A percentile compares a stretch with the other conserved stretches of the same genome.
phyloP scores from a whole-genome alignment of 2,329 filamentous ascomycete genomes.

The Polychaeton citri region DNA sequence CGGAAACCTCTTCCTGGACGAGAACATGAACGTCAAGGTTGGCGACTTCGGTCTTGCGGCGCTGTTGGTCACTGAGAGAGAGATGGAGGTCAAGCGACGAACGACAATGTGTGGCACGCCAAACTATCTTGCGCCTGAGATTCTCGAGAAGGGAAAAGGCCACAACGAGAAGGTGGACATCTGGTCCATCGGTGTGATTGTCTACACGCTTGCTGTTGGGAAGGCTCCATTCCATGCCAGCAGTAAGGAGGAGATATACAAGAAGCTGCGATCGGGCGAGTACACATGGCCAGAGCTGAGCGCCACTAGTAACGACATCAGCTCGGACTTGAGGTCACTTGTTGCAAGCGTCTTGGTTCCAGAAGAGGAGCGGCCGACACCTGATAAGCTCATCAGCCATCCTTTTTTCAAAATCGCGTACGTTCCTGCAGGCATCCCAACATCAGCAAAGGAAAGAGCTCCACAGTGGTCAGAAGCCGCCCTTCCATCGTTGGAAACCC shows the following conservation, averaged over 20 bases:
- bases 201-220: conserved; percentile 95
- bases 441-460: conserved; percentile 29
- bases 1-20: conserved; percentile 92
- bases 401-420: conserved; percentile 66
- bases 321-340: conserved; percentile 61
- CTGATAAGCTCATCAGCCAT: conserved; percentile 67
- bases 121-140: conserved; percentile 96
- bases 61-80: conserved; percentile 77
- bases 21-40: conserved; percentile 93
- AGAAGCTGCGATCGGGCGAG: conserved; percentile 52
- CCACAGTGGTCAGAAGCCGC: conserved; percentile 35
- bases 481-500: conserved; percentile 29
- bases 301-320: conserved; percentile 55
- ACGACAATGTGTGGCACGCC: conserved; percentile 94
- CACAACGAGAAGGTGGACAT: conserved; percentile 98
- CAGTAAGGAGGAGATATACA: conserved; percentile 75
- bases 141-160: conserved; percentile 85
- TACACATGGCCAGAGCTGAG: conserved; percentile 66
- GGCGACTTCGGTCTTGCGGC: conserved; percentile 95
- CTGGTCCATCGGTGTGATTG: conserved; percentile 96
- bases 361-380: conserved; percentile 59
- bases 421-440: conserved; percentile 45
- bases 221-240: conserved; percentile 93
- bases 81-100: conserved; percentile 66
- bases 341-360: conserved; percentile 65